A percentile compares a stretch with the other conserved stretches of the same genome.
These are phyloP conservation scores for Globisporangium paddicum DNA, from an alignment of 352 stramenopile species.

Conservation along the genomic window DNA sequence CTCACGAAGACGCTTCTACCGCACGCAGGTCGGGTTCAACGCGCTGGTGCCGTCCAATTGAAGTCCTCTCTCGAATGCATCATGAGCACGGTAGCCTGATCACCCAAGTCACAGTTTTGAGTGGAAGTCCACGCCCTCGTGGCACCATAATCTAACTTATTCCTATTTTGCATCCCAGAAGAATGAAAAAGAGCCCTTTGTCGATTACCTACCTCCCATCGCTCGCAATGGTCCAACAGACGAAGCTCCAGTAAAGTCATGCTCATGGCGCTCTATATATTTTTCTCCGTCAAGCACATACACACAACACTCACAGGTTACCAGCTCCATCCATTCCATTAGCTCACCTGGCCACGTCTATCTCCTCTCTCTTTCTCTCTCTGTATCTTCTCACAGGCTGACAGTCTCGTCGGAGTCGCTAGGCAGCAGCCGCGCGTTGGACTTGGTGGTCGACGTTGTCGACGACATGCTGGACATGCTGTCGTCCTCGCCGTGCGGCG, in stretches of 20 bases:
- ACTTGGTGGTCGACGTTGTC: slow-evolving; percentile 59
- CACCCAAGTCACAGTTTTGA: not conserved
- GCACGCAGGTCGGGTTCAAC: slow-evolving; percentile 23
- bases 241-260: no score
- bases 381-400: slow-evolving; percentile 19
- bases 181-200: slow-evolving; percentile 13
- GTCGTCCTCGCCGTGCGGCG: slow-evolving; percentile 30
- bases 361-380: no score
- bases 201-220: not conserved
- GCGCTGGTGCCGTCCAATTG: slow-evolving; percentile 16
- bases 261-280: not conserved
- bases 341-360: not conserved
- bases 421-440: slow-evolving; percentile 38
- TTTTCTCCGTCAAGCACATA: not conserved
- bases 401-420: slow-evolving; percentile 18
- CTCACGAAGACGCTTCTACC: slow-evolving; percentile 49
- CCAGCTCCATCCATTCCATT: not conserved
- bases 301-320: not conserved
- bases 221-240: not conserved
- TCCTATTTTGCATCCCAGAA: slow-evolving; percentile 8
- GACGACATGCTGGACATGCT: slow-evolving; percentile 29
- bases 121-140: not conserved
- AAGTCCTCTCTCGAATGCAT: not conserved
- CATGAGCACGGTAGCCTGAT: not conserved
- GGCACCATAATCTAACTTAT: slow-evolving; percentile 9